Base-by-base conservation (phyloP, 2,329 filamentous ascomycete species). In the Pleomassaria siparia region DNA sequence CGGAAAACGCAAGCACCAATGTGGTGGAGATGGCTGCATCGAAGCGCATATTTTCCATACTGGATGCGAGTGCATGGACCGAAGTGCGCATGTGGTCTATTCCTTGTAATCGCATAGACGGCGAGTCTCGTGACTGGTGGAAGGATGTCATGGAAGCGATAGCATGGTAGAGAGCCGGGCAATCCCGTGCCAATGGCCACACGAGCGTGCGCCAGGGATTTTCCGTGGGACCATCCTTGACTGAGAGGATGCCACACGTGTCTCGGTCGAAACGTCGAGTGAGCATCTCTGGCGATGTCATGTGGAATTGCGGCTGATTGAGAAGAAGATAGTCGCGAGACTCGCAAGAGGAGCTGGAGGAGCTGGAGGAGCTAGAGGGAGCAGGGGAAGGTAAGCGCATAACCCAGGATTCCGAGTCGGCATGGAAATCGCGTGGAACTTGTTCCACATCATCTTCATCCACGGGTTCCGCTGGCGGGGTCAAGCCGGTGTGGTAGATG, bases 171-270 rank as follows among this genome's bases (percentile, higher is more conserved):
- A 89, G 70, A 2, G 85, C 84, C 2, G 83, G 82, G 3, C 80
- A 85, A 40, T 83, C 76, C 55, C 76, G 77, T 2, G 84, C 82
- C 40, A 89, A 69, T 1, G 86, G 85, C 83, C 84, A 87, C n/a
- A 89, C 75, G 37, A 86, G 72, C 5, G 80, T 87, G 22, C 84
- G 78, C 86, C 86, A 89, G 2, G 85, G 85, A 60, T 88, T 89
- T 57, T 88, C 86, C 1, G 76, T 80, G 6, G 79, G 76, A 0
- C 85, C 85, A 64, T 88, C 84, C 60, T 87, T 88, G 43, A 88
- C 77, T 0, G 85, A 88, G 16, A 88, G 72, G 40, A 89, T 86
- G 2, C 84, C 84, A 61, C 85, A 88, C 0, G 85, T 88, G 47
- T 84, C 74, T 54, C 76, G 78, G 59, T 87, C 82, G 58, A 86